Percentiles rank a stretch among this genome's conserved stretches.
Evolutionary conservation across 1,139 yeast species (phyloP).

Genomic region (Geotrichum restrictum): DNA sequence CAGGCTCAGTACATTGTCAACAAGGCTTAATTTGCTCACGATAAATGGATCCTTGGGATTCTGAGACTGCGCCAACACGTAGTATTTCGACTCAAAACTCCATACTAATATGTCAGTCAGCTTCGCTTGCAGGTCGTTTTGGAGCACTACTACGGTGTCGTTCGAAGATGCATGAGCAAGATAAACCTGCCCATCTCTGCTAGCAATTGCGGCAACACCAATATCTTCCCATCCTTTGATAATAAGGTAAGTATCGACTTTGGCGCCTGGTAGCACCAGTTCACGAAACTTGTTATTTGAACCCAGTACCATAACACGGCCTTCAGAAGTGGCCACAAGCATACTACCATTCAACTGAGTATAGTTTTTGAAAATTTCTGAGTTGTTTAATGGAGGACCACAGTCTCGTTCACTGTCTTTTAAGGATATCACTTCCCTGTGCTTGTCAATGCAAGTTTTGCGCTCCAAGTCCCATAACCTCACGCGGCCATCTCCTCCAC

Average conservation of each 20-base stretch:
- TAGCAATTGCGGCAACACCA: slow-evolving; percentile 48
- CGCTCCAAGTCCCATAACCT: slow-evolving; percentile 53
- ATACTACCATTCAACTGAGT: slow-evolving; percentile 43
- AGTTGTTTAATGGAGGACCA: slow-evolving; percentile 36
- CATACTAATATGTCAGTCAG: slow-evolving; percentile 51
- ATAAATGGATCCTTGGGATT: slow-evolving; percentile 57
- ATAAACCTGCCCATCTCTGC: slow-evolving; percentile 53
- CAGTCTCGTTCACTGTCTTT: slow-evolving; percentile 27
- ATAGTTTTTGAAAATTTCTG: slow-evolving; percentile 64
- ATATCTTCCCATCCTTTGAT: slow-evolving; percentile 46
- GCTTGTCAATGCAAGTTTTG: slow-evolving; percentile 31
- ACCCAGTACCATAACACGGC: slow-evolving; percentile 41
- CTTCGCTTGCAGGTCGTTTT: slow-evolving; percentile 40
- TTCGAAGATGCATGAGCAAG: slow-evolving; percentile 43
- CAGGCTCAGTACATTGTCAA: slow-evolving; percentile 2
- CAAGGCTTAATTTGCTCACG: slow-evolving; percentile 40
- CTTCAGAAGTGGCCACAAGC: slow-evolving; percentile 60
- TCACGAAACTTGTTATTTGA: slow-evolving; percentile 29
- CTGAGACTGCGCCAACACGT: slow-evolving; percentile 60
- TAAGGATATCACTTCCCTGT: slow-evolving; percentile 37
- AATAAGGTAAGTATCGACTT: slow-evolving; percentile 49
- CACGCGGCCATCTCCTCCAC: slow-evolving; percentile 87
- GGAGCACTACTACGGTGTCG: slow-evolving; percentile 24
- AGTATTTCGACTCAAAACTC: slow-evolving; percentile 32
- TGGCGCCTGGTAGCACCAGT: slow-evolving; percentile 38